phyloP scores from a whole-genome alignment of 2,329 filamentous ascomycete species.

The Pseudogymnoascus sp. region DNA sequence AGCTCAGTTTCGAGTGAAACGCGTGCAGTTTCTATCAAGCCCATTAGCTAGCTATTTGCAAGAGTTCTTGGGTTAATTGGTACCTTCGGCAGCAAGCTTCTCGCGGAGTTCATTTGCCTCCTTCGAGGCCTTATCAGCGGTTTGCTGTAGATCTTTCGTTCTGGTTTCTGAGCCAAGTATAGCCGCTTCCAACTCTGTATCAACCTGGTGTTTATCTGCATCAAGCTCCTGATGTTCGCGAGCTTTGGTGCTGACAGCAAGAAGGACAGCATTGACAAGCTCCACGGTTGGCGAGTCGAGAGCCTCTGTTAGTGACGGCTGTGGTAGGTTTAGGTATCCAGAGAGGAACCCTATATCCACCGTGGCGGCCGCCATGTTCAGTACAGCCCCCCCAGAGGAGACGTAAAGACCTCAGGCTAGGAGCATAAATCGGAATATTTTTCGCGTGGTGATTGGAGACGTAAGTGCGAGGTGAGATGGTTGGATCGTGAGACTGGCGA shows the following conservation, averaged over 20 bases:
- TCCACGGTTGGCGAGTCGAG: constrained; percentile 67
- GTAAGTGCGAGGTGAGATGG: not conserved
- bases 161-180: constrained; percentile 78
- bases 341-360: constrained; percentile 69
- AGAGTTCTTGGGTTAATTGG: constrained; percentile 3
- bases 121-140: constrained; percentile 73
- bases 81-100: constrained; percentile 77
- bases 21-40: constrained; percentile 61
- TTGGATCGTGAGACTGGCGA: not conserved
- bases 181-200: constrained; percentile 89
- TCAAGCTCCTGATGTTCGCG: constrained; percentile 75
- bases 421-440: constrained; percentile 4
- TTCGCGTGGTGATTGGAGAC: not conserved
- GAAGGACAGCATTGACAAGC: constrained; percentile 67
- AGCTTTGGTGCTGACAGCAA: constrained; percentile 68
- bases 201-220: constrained; percentile 78
- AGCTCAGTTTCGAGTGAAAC: constrained; percentile 75
- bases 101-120: constrained; percentile 75
- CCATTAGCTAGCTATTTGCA: constrained; percentile 15
- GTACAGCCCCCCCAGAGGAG: not conserved
- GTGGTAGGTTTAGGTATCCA: constrained; percentile 61
- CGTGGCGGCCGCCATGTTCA: constrained; percentile 50
- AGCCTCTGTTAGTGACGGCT: constrained; percentile 53
- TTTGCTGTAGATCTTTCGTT: constrained; percentile 71
- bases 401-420: not conserved